Base-by-base conservation (phyloP, 495 filamentous ascomycete genomes). In the Penicillium cosmopolitanum region DNA sequence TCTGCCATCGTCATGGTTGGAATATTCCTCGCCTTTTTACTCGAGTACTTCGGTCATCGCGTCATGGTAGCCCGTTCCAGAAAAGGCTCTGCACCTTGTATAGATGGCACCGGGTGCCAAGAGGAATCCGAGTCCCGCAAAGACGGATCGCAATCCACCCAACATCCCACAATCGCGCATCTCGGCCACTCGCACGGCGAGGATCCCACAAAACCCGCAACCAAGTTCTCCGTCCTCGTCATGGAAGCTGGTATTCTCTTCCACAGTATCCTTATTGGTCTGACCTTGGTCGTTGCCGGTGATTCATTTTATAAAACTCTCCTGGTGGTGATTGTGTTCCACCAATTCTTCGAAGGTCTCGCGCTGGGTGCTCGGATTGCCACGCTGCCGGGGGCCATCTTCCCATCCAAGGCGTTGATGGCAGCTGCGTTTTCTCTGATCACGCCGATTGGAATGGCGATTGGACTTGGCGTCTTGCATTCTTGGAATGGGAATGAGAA, bases 301-400 rank as follows among this genome's bases (percentile, higher is more conserved):
- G 71, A 76, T 66, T 74, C 70, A 10, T 75, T 75, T 34, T 93
- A 92, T 67, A 79, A 84, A 57, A 87, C 91, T 1, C 85, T 93
- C 50, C 73, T 93, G 2, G 77, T 90, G 25, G 89, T 89, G 18
- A 91, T 93, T 55, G 74, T 83, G 19, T 91, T 93, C 66, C 89
- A 93, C 62, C 89, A 91, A 68, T 72, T 66, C 53, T 74, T 76
- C 50, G 89, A 92, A 71, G 89, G 89, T 19, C 76, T 92, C 5
- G 89, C 89, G 7, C 82, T 92, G 3, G 89, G 89, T 36, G 85
- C 85, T 12, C 85, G 89, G 25, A 92, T 92, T 52, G 88, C 89
- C 58, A 78, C 89, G 11, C 80, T 93, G 7, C 81, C 90, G 1
- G 90, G 70, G 0, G 58, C 62, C 1, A 55, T 63, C 2, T 71